Percentiles rank a stretch among this genome's conserved stretches.
Evolutionary conservation across 768 basidiomycete species (phyloP).

Genomic region (Pulveroboletus sp.): DNA sequence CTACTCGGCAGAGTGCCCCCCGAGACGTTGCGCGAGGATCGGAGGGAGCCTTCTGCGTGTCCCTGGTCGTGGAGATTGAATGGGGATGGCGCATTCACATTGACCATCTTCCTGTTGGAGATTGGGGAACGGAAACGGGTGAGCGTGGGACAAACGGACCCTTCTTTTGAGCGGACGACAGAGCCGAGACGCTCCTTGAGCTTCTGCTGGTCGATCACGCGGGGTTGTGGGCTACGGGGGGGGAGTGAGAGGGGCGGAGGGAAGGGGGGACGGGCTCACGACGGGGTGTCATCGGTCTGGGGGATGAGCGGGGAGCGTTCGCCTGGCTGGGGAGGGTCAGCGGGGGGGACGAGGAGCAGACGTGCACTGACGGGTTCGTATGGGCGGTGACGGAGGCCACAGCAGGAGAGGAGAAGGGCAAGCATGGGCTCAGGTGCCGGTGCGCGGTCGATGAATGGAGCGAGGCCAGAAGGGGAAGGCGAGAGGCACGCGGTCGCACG

Average conservation of each 20-base stretch:
- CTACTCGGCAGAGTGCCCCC: conserved; percentile 24
- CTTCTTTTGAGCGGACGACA: conserved; percentile 59
- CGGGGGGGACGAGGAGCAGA: neutral
- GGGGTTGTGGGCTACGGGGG: conserved; percentile 23
- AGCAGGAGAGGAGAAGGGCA: conserved; percentile 26
- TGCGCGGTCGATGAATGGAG: conserved; percentile 1
- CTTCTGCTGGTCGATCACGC: conserved; percentile 43
- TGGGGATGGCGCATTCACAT: conserved; percentile 54
- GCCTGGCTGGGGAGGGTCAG: conserved; percentile 9
- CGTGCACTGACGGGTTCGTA: conserved; percentile 15
- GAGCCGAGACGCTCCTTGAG: conserved; percentile 47
- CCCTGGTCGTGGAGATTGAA: conserved; percentile 46
- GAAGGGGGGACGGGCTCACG: conserved; percentile 11
- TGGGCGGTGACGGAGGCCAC: conserved; percentile 21
- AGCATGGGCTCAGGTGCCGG: conserved; percentile 20
- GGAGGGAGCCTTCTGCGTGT: conserved; percentile 19
- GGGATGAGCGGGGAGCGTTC: conserved; percentile 31
- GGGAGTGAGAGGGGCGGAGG: neutral
- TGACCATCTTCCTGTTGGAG: conserved; percentile 60
- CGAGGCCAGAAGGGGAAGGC: conserved; percentile 7
- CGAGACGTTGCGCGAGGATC: conserved; percentile 33
- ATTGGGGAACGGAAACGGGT: neutral
- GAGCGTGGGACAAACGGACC: conserved; percentile 35
- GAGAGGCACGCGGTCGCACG: conserved; percentile 6
- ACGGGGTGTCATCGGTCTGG: conserved; percentile 20